Conservation (phyloP, 169 alveolate genomes). For the Ophryocystis elektroscirrha region DNA sequence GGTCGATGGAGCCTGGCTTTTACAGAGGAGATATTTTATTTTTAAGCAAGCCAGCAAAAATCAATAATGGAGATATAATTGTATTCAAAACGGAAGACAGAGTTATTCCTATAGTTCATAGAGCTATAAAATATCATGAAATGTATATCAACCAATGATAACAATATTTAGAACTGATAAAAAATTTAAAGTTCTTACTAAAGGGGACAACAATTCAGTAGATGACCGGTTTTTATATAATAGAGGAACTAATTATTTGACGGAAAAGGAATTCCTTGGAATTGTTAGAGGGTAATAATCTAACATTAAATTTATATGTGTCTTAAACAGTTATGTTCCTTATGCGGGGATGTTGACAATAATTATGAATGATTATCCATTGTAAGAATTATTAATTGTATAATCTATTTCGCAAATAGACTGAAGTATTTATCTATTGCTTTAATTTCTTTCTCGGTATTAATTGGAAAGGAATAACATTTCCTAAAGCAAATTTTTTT, state of each 20-base stretch:
- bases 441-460: too few relatives aligned
- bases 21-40: slow-evolving; percentile 76
- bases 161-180: slow-evolving; percentile 27
- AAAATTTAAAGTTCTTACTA: slow-evolving; percentile 50
- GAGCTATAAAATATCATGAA: slow-evolving; percentile 48
- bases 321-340: too few relatives aligned
- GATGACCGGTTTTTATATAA: slow-evolving; percentile 75
- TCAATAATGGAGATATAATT: background rate
- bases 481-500: too few relatives aligned
- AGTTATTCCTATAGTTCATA: slow-evolving; percentile 77
- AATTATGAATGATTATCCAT: too few relatives aligned
- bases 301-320: too few relatives aligned
- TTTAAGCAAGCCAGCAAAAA: slow-evolving; percentile 13
- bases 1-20: slow-evolving; percentile 78
- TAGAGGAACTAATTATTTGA: slow-evolving; percentile 41
- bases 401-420: too few relatives aligned
- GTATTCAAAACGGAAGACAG: slow-evolving; percentile 39
- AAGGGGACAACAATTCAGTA: slow-evolving; percentile 76
- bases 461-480: too few relatives aligned
- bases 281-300: too few relatives aligned
- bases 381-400: too few relatives aligned
- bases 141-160: slow-evolving; percentile 7
- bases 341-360: too few relatives aligned
- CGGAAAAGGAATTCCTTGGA: slow-evolving; percentile 47
- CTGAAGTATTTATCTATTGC: too few relatives aligned